A percentile compares a stretch with the other conserved stretches of the same genome.
Evolutionary conservation across 371 early-diverging fungal species (phyloP).

Genomic region (Lichtheimia ramosa): DNA sequence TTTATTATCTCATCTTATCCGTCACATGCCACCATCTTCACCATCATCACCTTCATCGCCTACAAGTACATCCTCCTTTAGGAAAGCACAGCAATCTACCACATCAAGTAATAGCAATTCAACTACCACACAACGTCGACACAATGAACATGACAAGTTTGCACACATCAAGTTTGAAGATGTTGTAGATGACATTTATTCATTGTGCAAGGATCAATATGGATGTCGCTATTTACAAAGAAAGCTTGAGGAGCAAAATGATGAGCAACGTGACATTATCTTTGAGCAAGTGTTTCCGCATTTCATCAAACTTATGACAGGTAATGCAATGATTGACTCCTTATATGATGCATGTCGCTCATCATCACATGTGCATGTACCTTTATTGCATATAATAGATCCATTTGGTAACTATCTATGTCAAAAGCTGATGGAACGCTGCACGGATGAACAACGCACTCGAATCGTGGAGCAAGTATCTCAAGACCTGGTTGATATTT

Average conservation of each 20-base stretch:
- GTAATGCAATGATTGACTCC: conserved; percentile 23
- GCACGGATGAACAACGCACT: conserved; percentile 74
- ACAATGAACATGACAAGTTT: conserved; percentile 57
- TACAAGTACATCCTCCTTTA: background rate
- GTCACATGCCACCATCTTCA: conserved; percentile 23
- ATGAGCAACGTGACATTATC: conserved; percentile 62
- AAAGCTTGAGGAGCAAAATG: conserved; percentile 78
- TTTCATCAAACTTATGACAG: conserved; percentile 84
- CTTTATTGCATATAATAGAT: conserved; percentile 41
- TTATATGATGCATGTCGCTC: background rate
- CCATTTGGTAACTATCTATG: conserved; percentile 93
- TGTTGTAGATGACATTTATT: conserved; percentile 69
- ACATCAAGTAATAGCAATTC: no score
- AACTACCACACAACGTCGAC: conserved; percentile 5
- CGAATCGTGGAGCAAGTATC: conserved; percentile 73
- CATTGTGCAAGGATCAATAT: conserved; percentile 88
- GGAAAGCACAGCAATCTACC: background rate
- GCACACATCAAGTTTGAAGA: conserved; percentile 65
- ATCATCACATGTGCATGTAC: background rate
- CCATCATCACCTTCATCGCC: conserved; percentile 12
- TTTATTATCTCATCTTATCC: conserved; percentile 26
- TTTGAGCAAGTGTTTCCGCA: conserved; percentile 74
- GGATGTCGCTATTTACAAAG: conserved; percentile 89
- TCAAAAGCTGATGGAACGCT: conserved; percentile 84
- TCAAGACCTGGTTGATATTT: conserved; percentile 74